phyloP scores from a whole-genome alignment of 257 asterid genomes.

The Eustoma russellianum region DNA sequence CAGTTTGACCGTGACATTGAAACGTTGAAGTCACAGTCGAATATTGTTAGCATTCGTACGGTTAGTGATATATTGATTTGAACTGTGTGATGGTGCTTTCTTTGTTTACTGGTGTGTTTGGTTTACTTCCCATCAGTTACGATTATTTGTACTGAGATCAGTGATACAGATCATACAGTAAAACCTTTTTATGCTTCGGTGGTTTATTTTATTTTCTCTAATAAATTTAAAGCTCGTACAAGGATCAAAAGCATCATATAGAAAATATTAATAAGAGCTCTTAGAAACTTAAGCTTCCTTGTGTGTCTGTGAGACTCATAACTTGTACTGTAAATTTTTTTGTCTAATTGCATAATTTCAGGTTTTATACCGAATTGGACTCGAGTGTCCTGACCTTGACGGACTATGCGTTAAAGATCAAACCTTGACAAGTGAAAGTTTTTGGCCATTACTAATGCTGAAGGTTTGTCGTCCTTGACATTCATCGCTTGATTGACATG shows the following conservation, averaged over 20 bases:
- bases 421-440: conserved; percentile 74
- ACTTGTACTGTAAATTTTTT: conserved; percentile 4
- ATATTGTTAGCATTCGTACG: conserved; percentile 59
- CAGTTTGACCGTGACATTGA: conserved; percentile 83
- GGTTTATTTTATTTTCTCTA: too few species aligned
- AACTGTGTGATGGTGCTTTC: not conserved
- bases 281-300: too few species aligned
- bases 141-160: too few species aligned
- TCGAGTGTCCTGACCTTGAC: too few species aligned
- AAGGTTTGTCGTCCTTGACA: not conserved
- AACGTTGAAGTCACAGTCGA: conserved; percentile 64
- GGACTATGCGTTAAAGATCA: conserved; percentile 68
- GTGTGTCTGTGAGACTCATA: too few species aligned
- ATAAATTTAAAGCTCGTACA: not conserved
- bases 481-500: not conserved
- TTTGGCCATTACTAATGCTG: conserved; percentile 15
- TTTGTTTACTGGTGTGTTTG: too few species aligned
- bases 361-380: conserved; percentile 66
- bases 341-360: conserved; percentile 17
- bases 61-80: conserved; percentile 44
- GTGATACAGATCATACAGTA: too few species aligned
- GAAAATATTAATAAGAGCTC: too few species aligned
- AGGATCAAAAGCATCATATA: not conserved
- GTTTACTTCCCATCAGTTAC: too few species aligned
- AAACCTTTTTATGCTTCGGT: too few species aligned